Evolutionary conservation across 148 eudicot species (phyloP), one percentile per base, ranked within the genome.

Genomic region (Tetragonia tetragonoides): DNA sequence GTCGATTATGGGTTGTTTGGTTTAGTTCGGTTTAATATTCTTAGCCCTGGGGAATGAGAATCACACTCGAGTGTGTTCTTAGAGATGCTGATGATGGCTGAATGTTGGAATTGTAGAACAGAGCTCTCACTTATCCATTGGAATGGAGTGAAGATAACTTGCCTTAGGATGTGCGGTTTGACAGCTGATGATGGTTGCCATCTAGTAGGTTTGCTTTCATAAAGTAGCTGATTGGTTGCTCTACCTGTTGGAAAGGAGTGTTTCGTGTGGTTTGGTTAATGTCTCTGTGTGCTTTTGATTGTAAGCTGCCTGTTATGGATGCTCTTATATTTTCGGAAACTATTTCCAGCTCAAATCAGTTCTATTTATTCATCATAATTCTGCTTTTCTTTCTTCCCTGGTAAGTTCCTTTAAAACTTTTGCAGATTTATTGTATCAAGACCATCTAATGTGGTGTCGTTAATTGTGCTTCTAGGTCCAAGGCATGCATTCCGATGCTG

Each of bases 401-500:
- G 34, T 21, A 41, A 14, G 0, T 39, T 16, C 40, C 4, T 53
- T 51, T 46, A 14, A 7, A 40, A 69, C 39, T 7, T 70, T 38
- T 60, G 7, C 28, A 21, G 53, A 61, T 34, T 68, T 68, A 24
- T 46, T 0, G 9, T 49, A 47, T 59, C 10, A 51, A 54, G n/a
- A 46, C 39, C 1, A 53, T 74, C n/a, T 70, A 76, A 75, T 60
- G n/a, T 80, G 51, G 21, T 72, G 10, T 21, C n/a, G n/a, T 41
- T 75, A 77, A 67, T 79, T 75, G 56, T 77, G 23, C 9, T 66
- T 81, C 56, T 81, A 95, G 97, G 85, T 95, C 40, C 99, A 95
- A 88, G 99, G 99, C 54, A 93, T 95, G 99, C 94, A 90, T 79
- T 83, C 97, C 60, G 91, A 95, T 81, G 90, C 78, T 42, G 80